Percentiles rank a stretch among this genome's conserved stretches.
Evolutionary conservation across 2,329 filamentous ascomycete genomes (phyloP).

Genomic region (Tolypocladium capitatum): DNA sequence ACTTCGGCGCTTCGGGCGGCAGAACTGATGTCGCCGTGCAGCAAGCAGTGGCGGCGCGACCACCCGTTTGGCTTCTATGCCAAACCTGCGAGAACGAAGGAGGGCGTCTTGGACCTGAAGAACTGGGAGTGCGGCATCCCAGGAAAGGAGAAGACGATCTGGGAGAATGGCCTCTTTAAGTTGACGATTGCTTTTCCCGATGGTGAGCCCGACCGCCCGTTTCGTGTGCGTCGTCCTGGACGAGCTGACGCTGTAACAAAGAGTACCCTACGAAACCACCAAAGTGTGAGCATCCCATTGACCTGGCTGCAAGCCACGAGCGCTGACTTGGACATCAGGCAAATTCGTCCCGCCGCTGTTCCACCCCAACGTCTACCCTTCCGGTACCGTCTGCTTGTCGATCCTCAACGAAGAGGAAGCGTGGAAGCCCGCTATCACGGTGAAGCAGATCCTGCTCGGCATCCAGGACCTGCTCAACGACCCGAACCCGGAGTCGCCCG

Average conservation of each 20-base stretch:
- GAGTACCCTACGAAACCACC: slow-evolving; percentile 98
- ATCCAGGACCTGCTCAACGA: slow-evolving; percentile 94
- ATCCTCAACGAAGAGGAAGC: slow-evolving; percentile 97
- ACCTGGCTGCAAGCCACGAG: neutral
- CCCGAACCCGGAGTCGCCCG: slow-evolving; percentile 91
- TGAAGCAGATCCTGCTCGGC: slow-evolving; percentile 92
- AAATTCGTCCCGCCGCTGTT: slow-evolving; percentile 95
- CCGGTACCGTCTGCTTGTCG: slow-evolving; percentile 90
- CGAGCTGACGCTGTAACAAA: slow-evolving; percentile 21
- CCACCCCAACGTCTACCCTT: slow-evolving; percentile 97
- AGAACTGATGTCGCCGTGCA: slow-evolving; percentile 24
- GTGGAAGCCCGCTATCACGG: slow-evolving; percentile 96
- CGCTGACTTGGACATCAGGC: slow-evolving; percentile 40
- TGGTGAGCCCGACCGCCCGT: slow-evolving; percentile 48
- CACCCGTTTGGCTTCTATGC: slow-evolving; percentile 98
- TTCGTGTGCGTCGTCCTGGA: too few species aligned
- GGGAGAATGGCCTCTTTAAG: slow-evolving; percentile 97
- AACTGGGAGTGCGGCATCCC: slow-evolving; percentile 94
- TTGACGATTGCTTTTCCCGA: slow-evolving; percentile 86
- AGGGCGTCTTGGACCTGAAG: slow-evolving; percentile 82
- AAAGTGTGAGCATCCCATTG: slow-evolving; percentile 62
- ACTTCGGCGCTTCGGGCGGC: neutral
- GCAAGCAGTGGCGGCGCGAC: slow-evolving; percentile 93
- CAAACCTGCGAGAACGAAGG: slow-evolving; percentile 64
- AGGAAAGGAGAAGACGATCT: slow-evolving; percentile 91